Conservation (phyloP, 768 basidiomycete genomes). For the Podaxis sp. region DNA sequence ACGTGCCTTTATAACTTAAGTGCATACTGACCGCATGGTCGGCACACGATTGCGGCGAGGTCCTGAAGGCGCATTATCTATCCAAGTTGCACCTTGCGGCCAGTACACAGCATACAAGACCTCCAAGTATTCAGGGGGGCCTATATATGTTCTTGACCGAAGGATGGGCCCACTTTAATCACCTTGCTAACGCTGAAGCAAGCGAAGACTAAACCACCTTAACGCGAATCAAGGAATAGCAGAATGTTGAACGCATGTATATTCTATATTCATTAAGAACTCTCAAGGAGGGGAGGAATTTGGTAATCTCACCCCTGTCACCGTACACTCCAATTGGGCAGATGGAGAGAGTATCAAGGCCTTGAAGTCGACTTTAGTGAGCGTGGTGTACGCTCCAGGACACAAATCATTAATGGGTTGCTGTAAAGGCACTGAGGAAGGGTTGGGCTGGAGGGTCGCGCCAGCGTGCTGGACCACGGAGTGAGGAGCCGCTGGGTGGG, state of each 20-base stretch:
- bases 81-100: conserved; percentile 62
- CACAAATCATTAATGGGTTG: conserved; percentile 47
- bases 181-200: conserved; percentile 6
- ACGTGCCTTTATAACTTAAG: background rate
- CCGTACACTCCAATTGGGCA: conserved; percentile 61
- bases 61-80: conserved; percentile 43
- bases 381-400: conserved; percentile 51
- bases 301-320: conserved; percentile 47
- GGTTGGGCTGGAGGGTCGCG: too few relatives aligned
- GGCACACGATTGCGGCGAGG: conserved; percentile 54
- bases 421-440: conserved; percentile 16
- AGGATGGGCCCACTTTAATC: conserved; percentile 21
- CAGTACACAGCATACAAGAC: conserved; percentile 54
- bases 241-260: conserved; percentile 34
- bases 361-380: conserved; percentile 59
- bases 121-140: conserved; percentile 17
- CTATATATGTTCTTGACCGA: conserved; percentile 52
- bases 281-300: conserved; percentile 37
- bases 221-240: background rate
- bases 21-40: conserved; percentile 52
- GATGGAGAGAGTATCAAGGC: conserved; percentile 43
- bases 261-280: conserved; percentile 38
- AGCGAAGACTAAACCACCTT: conserved; percentile 11
- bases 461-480: too few relatives aligned
- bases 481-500: too few relatives aligned